Evolutionary conservation across 2,329 filamentous ascomycete species (phyloP).

Genomic region (Lachnellula hyalina): DNA sequence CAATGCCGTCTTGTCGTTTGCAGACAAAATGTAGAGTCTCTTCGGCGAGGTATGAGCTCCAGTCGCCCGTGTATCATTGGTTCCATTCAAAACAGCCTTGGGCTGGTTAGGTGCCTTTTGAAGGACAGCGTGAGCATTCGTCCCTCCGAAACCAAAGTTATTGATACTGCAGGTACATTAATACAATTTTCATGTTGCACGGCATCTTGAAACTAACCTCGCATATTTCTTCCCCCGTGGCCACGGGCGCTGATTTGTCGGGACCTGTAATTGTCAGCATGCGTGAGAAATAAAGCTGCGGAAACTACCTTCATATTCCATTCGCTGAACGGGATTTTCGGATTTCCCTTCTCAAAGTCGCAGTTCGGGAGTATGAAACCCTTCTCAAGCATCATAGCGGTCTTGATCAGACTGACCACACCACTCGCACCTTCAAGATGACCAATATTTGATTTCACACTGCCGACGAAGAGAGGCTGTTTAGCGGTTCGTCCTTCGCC

Average conservation of each 20-base stretch:
- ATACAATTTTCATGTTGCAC: neutral
- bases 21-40: constrained; percentile 22
- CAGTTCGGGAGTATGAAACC: constrained; percentile 39
- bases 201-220: neutral
- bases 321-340: constrained; percentile 31
- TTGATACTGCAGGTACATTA: constrained; percentile 30
- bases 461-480: constrained; percentile 23
- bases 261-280: constrained; percentile 35
- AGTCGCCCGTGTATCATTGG: constrained; percentile 14
- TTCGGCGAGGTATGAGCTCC: constrained; percentile 10
- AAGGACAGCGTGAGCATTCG: constrained; percentile 35
- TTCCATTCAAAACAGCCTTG: constrained; percentile 1
- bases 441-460: constrained; percentile 31
- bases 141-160: constrained; percentile 31
- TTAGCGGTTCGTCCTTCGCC: constrained; percentile 11
- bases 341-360: constrained; percentile 37
- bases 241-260: constrained; percentile 21
- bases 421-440: constrained; percentile 36
- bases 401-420: constrained; percentile 38
- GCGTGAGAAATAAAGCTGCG: neutral
- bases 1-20: constrained; percentile 19
- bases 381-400: constrained; percentile 38
- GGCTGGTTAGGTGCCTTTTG: constrained; percentile 25
- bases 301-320: constrained; percentile 33
- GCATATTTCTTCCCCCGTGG: constrained; percentile 40